Base-by-base conservation (phyloP, 2,329 filamentous ascomycete genomes). In the Fusarium proliferatum region DNA sequence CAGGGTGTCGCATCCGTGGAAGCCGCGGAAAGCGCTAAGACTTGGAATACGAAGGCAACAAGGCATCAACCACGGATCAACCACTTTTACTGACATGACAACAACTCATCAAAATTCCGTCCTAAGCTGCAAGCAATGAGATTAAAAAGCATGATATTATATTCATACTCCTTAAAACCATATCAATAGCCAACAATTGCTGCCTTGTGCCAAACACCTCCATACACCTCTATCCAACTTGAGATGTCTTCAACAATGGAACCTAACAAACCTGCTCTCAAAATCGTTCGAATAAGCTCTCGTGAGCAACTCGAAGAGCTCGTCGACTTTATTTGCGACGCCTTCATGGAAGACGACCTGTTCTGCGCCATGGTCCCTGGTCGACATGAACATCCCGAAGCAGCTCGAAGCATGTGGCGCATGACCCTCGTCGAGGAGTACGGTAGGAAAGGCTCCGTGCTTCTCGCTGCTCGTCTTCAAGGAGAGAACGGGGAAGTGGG, bases 321-420 rank as follows among this genome's bases (percentile, higher is more conserved):
- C 2, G 42, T 69, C 3, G 30, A 65, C 1, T 26, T 72, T 9
- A 28, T 60, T 8, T 59, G 43, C 8, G 57, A 72, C 15, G 28
- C 65, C 9, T 72, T 72, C 36, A 59, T 56, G 8, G 34, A 72
- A 19, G 69, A 72, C 6, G 36, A 46, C 15, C 17, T 64, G 7
- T 69, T 64, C 16, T 36, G 52, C 6, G 55, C 52, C 4, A 42
- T 72, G 7, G 41, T 72, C 9, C 69, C 69, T 8, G 42, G 49
- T 2, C 69, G 41, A 7, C 33, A 55, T 12, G 39, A 72, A 8
- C 11, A 72, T 3, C 69, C 69, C 2, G 69, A 72, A 16, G 30
- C 55, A 5, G 71, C 63, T 21, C 64, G 53, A 15, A 26, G 46
- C 17, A 58, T 72, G 28, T 72, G 69, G 69, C 21, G 17, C 3